Evolutionary conservation across 1,284 basidiomycete genomes (phyloP).

Genomic region (Athelia sp.): DNA sequence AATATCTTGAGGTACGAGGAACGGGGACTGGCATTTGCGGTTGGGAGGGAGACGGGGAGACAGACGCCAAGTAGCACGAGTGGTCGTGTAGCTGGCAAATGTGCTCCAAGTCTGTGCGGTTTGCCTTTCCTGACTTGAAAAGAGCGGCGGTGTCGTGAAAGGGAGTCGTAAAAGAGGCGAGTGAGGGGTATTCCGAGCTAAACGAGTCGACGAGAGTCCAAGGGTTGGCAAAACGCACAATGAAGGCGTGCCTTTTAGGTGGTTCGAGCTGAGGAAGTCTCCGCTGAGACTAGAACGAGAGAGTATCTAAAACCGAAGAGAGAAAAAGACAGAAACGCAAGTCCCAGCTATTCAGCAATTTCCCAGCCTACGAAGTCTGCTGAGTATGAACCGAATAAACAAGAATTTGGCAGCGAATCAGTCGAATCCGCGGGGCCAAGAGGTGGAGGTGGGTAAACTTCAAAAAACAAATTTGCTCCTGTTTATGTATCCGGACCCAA

Average conservation of each 20-base stretch:
- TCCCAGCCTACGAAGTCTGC: constrained; percentile 35
- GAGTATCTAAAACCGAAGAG: constrained; percentile 12
- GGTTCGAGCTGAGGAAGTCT: constrained; percentile 23
- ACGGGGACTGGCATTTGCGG: constrained; percentile 82
- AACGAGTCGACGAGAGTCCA: constrained; percentile 45
- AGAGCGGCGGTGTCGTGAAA: constrained; percentile 43
- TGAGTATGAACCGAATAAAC: constrained; percentile 29
- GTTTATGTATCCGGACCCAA: not conserved
- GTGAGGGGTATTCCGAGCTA: constrained; percentile 24
- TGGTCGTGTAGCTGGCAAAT: constrained; percentile 24
- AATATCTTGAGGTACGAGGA: constrained; percentile 49
- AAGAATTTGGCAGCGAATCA: constrained; percentile 10
- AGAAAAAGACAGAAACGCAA: constrained; percentile 14
- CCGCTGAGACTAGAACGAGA: constrained; percentile 19
- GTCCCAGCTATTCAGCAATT: constrained; percentile 21
- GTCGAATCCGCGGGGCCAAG: not conserved
- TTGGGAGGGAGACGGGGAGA: constrained; percentile 26
- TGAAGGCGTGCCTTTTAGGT: constrained; percentile 85
- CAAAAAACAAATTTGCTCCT: not conserved
- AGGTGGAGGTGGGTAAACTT: not conserved
- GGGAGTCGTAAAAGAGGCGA: constrained; percentile 42
- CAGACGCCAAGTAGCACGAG: constrained; percentile 33
- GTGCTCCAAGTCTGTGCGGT: constrained; percentile 29
- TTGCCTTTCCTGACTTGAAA: constrained; percentile 23
- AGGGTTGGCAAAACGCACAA: constrained; percentile 54